These are phyloP conservation scores for Thielaviopsis populi DNA, from an alignment of 2,329 filamentous ascomycete species.

Conservation along the genomic window DNA sequence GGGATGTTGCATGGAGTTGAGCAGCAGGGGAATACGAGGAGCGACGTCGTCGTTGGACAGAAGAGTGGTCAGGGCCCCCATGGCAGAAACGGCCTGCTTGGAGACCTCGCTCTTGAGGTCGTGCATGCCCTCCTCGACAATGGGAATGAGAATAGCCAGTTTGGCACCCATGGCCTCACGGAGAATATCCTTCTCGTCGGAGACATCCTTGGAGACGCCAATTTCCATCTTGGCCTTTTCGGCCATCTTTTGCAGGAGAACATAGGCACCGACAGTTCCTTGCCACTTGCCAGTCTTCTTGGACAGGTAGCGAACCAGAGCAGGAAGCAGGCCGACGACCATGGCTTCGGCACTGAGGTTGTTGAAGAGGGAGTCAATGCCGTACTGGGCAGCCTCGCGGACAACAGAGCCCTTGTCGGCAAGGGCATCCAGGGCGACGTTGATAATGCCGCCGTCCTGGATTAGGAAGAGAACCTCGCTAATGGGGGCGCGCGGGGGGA, in stretches of 20 bases:
- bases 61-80: conserved; percentile 78
- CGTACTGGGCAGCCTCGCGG: conserved; percentile 84
- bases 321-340: conserved; percentile 66
- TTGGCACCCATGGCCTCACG: conserved; percentile 81
- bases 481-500: conserved; percentile 60
- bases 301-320: conserved; percentile 57
- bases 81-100: conserved; percentile 83
- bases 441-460: conserved; percentile 61
- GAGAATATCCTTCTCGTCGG: conserved; percentile 74
- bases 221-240: conserved; percentile 81
- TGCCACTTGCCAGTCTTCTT: conserved; percentile 94
- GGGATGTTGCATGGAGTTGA: conserved; percentile 91
- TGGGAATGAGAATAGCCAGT: conserved; percentile 72
- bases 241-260: conserved; percentile 81
- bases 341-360: conserved; percentile 69
- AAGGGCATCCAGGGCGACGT: conserved; percentile 64
- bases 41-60: conserved; percentile 95
- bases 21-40: conserved; percentile 76
- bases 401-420: conserved; percentile 83
- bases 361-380: conserved; percentile 73
- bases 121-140: conserved; percentile 89
- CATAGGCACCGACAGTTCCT: conserved; percentile 74
- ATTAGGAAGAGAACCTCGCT: conserved; percentile 70
- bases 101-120: conserved; percentile 79
- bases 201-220: conserved; percentile 65